A percentile compares a stretch with the other conserved stretches of the same genome.
Evolutionary conservation across 1,284 basidiomycete species (phyloP).

Genomic region (Microbotryum intermedium): DNA sequence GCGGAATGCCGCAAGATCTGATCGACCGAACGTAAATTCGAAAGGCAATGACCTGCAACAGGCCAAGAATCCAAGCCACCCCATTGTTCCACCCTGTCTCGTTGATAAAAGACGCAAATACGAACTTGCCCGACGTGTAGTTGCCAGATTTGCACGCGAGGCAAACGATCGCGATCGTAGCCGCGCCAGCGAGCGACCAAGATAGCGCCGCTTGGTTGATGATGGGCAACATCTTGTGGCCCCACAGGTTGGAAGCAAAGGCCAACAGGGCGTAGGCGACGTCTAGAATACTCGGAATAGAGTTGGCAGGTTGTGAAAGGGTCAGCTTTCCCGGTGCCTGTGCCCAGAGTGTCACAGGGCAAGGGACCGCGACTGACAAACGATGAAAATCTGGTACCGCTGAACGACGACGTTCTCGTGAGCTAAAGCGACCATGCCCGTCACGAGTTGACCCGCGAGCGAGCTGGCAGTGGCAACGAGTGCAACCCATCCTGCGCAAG

Average conservation of each 20-base stretch:
- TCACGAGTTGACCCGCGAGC: slow-evolving; percentile 13
- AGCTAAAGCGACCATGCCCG: slow-evolving; percentile 19
- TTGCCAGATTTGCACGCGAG: slow-evolving; percentile 38
- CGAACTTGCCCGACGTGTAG: slow-evolving; percentile 41
- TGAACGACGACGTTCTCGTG: slow-evolving; percentile 15
- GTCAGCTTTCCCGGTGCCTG: neutral
- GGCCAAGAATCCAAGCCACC: slow-evolving; percentile 38
- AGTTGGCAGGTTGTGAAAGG: neutral
- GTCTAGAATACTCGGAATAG: neutral
- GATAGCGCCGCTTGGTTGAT: slow-evolving; percentile 37
- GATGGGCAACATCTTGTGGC: slow-evolving; percentile 32
- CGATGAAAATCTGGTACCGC: slow-evolving; percentile 24
- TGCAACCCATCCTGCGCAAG: slow-evolving; percentile 27
- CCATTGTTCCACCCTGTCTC: slow-evolving; percentile 45
- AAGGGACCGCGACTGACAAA: neutral
- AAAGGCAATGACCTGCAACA: neutral
- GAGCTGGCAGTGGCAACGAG: slow-evolving; percentile 19
- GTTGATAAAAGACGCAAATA: slow-evolving; percentile 43
- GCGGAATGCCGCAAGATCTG: neutral
- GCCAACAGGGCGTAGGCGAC: neutral
- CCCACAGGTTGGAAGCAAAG: slow-evolving; percentile 1
- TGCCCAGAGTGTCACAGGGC: neutral
- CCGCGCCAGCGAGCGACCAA: slow-evolving; percentile 40
- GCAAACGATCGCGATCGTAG: slow-evolving; percentile 40
- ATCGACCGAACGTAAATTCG: slow-evolving; percentile 6